phyloP scores from a whole-genome alignment of 257 asterid species.

The Euphrasia confusa region DNA sequence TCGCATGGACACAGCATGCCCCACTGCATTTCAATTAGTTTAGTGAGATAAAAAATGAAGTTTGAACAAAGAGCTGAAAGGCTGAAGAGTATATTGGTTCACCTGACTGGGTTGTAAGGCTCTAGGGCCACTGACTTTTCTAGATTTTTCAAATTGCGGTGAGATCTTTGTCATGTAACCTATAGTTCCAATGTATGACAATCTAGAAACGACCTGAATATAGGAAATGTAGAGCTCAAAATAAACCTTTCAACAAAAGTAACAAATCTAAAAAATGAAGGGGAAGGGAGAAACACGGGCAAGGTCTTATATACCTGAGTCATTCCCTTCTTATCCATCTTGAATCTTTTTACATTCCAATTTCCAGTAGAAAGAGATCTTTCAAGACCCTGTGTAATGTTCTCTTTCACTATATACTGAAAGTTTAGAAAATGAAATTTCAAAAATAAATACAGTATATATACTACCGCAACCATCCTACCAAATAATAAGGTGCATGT shows the following conservation, averaged over 20 bases:
- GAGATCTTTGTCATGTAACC: constrained; percentile 86
- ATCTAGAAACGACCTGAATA: constrained; percentile 61
- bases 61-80: constrained; percentile 9
- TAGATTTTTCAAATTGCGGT: constrained; percentile 89
- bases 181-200: constrained; percentile 76
- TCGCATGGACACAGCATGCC: constrained; percentile 99
- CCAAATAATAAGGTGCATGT: background rate
- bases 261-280: constrained; percentile 4
- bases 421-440: constrained; percentile 20
- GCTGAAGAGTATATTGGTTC: constrained; percentile 20
- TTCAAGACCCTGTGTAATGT: constrained; percentile 64
- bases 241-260: background rate
- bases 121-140: constrained; percentile 98
- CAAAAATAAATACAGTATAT: background rate
- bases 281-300: constrained; percentile 4
- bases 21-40: constrained; percentile 57
- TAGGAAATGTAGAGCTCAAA: constrained; percentile 15
- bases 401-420: constrained; percentile 39
- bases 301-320: constrained; percentile 60
- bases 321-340: constrained; percentile 90
- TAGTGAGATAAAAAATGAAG: constrained; percentile 16
- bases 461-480: background rate
- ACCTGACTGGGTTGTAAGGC: constrained; percentile 99
- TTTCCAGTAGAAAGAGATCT: constrained; percentile 94
- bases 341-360: constrained; percentile 83